Evolutionary conservation across 129 eudicot species (phyloP), one percentile per base, ranked within the genome.

Genomic region (Scalesia atractyloides): DNA sequence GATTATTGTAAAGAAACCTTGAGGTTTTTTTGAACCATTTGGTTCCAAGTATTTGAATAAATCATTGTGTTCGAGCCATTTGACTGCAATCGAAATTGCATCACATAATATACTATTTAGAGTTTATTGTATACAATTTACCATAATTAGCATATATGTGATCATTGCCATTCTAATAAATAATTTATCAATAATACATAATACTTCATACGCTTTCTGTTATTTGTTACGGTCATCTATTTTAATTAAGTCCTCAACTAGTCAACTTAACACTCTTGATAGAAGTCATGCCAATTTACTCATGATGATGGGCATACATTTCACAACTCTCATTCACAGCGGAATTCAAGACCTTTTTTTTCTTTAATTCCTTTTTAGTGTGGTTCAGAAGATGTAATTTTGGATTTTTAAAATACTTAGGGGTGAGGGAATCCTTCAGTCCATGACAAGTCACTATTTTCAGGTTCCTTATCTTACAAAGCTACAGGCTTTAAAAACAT

Each of bases 361-460:
- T 33, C 48, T 22, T 52, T 59, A 69, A 80, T 80, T 80, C 79
- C 44, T 37, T 53, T 51, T 5, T 19, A 48, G 75, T 73, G 83
- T 80, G 76, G 70, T 58, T 71, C 17, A 65, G 65, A 85, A 58
- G 77, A 74, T 82, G 57, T 51, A 64, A 51, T 22, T 37, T 49
- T 69, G 76, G 71, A 9, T 76, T 58, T 76, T 71, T n/a, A n/a
- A 68, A 63, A 22, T 80, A 58, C 56, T 30, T 30, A 68, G 75
- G 68, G 83, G 79, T 62, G 74, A 11, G 64, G 64, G 83, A 79
- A 79, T 79, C 72, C 66, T 24, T 46, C 47, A 24, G 15, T 22
- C 71, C 72, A 48, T 59, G 70, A 69, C 66, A 46, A 73, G 72
- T 68, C 76, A 53, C 80, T 74, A n/a, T 68, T 24, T 60, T 22